Evolutionary conservation across 306 rosid species (phyloP).

Genomic region (Delonix regia): DNA sequence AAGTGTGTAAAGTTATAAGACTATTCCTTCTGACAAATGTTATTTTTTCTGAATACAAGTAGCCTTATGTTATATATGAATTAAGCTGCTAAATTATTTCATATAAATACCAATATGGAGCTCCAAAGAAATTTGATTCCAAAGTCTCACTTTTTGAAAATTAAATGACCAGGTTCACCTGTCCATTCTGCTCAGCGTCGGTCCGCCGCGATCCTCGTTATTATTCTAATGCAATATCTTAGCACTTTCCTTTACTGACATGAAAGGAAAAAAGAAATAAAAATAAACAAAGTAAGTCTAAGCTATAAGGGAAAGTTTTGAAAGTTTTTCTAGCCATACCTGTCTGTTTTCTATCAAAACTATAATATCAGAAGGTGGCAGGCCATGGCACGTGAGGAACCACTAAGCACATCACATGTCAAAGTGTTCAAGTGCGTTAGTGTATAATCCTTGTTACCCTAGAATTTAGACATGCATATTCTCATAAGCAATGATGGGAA

Average conservation of each 20-base stretch:
- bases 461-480: constrained; percentile 31
- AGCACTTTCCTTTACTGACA: neutral
- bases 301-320: constrained; percentile 5
- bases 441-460: constrained; percentile 17
- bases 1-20: no score
- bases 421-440: neutral
- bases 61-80: no score
- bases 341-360: constrained; percentile 17
- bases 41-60: no score
- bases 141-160: constrained; percentile 13
- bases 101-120: neutral
- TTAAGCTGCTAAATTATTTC: neutral
- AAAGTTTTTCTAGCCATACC: constrained; percentile 32
- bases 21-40: no score
- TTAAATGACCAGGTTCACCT: constrained; percentile 39
- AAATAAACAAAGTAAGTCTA: neutral
- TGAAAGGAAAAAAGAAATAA: neutral
- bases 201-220: constrained; percentile 57
- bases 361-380: constrained; percentile 37
- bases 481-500: neutral
- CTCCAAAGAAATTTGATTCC: constrained; percentile 21
- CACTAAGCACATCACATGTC: neutral
- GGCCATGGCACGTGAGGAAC: constrained; percentile 16
- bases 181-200: constrained; percentile 54
- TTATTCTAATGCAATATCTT: constrained; percentile 44